Conservation (phyloP, 805 yeast genomes). For the Metschnikowia continentalis region DNA sequence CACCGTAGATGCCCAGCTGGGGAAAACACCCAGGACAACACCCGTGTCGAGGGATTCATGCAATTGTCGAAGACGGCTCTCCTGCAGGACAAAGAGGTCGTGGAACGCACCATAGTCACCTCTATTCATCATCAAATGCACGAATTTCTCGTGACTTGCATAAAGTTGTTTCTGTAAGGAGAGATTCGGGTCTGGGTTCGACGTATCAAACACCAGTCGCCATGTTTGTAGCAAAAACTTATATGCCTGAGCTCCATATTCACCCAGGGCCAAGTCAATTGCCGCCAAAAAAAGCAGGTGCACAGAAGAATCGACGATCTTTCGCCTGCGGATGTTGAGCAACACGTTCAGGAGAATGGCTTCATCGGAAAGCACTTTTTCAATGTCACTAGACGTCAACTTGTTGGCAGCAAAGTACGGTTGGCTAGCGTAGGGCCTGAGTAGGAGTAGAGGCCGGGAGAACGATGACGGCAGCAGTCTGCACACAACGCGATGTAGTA, state of each 20-base stretch:
- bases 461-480: neutral
- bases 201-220: conserved; percentile 18
- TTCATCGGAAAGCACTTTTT: conserved; percentile 9
- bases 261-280: conserved; percentile 22
- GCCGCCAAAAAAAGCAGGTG: conserved; percentile 18
- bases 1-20: conserved; percentile 12
- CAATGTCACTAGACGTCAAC: conserved; percentile 10
- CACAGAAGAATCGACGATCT: conserved; percentile 14
- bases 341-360: conserved; percentile 1
- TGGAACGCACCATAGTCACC: conserved; percentile 22
- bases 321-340: neutral
- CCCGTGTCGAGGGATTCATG: neutral
- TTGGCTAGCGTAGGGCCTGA: neutral
- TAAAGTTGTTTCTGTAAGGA: conserved; percentile 11
- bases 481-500: neutral
- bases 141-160: conserved; percentile 18
- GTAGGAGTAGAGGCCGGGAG: neutral
- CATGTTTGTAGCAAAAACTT: conserved; percentile 23
- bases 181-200: neutral
- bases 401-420: conserved; percentile 2
- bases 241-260: conserved; percentile 15
- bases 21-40: neutral
- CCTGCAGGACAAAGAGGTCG: conserved; percentile 5
- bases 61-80: neutral
- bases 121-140: conserved; percentile 27